Conservation (phyloP, 2,329 filamentous ascomycete genomes). For the Harringtonia aguacate region DNA sequence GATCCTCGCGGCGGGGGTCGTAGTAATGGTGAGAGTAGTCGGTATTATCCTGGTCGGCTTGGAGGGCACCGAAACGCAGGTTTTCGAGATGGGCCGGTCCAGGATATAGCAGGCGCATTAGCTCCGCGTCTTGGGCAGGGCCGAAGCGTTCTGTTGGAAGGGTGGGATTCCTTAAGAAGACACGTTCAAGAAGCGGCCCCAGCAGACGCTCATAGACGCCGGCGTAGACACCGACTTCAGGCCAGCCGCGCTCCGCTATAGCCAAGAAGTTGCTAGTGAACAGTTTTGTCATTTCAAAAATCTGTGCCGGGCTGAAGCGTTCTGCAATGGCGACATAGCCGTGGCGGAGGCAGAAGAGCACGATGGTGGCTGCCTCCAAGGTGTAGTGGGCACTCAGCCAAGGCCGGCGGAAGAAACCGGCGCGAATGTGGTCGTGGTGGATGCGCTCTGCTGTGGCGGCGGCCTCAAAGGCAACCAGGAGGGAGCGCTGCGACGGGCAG, state of each 20-base stretch:
- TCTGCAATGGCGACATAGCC: slow-evolving; percentile 18
- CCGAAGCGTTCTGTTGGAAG: slow-evolving; percentile 5
- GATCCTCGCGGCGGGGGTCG: not conserved
- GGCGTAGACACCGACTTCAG: slow-evolving; percentile 19
- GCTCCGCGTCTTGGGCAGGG: slow-evolving; percentile 10
- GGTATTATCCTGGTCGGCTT: slow-evolving; percentile 1
- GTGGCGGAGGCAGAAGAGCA: slow-evolving; percentile 20
- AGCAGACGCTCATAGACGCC: slow-evolving; percentile 14
- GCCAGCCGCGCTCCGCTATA: slow-evolving; percentile 20
- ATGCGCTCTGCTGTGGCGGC: slow-evolving; percentile 9
- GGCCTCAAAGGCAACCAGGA: slow-evolving; percentile 10
- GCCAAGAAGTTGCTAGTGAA: slow-evolving; percentile 20
- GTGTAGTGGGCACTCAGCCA: slow-evolving; percentile 12
- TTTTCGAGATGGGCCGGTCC: slow-evolving; percentile 9
- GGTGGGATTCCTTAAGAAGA: slow-evolving; percentile 10
- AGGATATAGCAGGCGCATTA: slow-evolving; percentile 11
- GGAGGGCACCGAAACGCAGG: slow-evolving; percentile 5
- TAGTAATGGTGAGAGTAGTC: too few relatives aligned
- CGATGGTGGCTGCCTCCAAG: slow-evolving; percentile 11
- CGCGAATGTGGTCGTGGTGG: slow-evolving; percentile 7
- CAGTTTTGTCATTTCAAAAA: slow-evolving; percentile 21
- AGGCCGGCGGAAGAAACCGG: slow-evolving; percentile 9
- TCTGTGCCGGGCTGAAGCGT: slow-evolving; percentile 16
- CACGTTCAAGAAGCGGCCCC: slow-evolving; percentile 19
- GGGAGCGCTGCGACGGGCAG: slow-evolving; percentile 3